Percentiles rank a stretch among this genome's conserved stretches.
These are phyloP conservation scores for Magnolia sinica DNA, from an alignment of 164 flowering plant species.

Conservation along the genomic window DNA sequence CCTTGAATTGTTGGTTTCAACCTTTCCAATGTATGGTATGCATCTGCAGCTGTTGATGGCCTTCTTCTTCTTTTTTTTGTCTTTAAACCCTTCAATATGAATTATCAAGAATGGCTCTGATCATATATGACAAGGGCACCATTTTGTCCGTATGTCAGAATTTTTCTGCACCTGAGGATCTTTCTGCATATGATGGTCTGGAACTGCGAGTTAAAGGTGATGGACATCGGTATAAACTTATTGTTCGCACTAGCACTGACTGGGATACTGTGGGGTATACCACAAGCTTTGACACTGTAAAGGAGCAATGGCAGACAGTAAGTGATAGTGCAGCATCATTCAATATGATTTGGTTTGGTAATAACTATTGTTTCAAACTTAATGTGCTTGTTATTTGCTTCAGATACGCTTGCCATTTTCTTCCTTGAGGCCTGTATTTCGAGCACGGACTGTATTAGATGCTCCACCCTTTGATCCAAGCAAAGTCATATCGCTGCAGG, in stretches of 20 bases:
- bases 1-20: neutral
- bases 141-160: conserved; percentile 43
- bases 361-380: neutral
- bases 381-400: neutral
- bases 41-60: neutral
- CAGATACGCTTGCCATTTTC: conserved; percentile 81
- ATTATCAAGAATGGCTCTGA: neutral
- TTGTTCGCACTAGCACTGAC: conserved; percentile 82
- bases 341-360: neutral
- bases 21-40: neutral
- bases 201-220: conserved; percentile 86
- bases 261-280: conserved; percentile 99
- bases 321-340: conserved; percentile 23
- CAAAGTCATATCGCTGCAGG: conserved; percentile 78
- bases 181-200: conserved; percentile 93
- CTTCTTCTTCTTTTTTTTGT: neutral
- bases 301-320: conserved; percentile 87
- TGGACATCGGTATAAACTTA: conserved; percentile 84
- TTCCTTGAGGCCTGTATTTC: conserved; percentile 83
- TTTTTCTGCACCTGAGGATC: conserved; percentile 75
- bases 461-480: conserved; percentile 82
- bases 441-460: conserved; percentile 75
- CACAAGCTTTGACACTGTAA: conserved; percentile 70
- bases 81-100: neutral
- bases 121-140: neutral